phyloP scores from a whole-genome alignment of 179 eudicot species.

The Beta lomatogona region DNA sequence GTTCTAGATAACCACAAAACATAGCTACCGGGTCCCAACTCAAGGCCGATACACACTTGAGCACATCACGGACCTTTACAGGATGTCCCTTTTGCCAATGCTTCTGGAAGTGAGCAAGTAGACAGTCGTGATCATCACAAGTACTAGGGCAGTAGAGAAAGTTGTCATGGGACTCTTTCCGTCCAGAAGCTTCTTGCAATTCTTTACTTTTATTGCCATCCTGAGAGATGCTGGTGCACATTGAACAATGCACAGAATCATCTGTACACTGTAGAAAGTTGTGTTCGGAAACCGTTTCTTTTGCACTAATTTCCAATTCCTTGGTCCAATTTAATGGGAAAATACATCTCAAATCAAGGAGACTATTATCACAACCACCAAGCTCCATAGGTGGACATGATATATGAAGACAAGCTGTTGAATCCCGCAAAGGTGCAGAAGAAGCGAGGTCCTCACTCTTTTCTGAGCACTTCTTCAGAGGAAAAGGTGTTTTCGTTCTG shows the following conservation, averaged over 20 bases:
- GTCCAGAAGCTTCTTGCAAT: slow-evolving; percentile 47
- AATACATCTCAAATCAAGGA: slow-evolving; percentile 64
- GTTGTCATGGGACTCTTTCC: slow-evolving; percentile 54
- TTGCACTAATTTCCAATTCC: slow-evolving; percentile 65
- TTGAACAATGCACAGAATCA: slow-evolving; percentile 44
- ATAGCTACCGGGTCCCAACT: slow-evolving; percentile 80
- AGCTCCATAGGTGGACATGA: slow-evolving; percentile 66
- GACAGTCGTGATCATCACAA: slow-evolving; percentile 48
- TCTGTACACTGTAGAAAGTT: slow-evolving; percentile 42
- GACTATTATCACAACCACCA: slow-evolving; percentile 74
- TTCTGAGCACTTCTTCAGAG: slow-evolving; percentile 29
- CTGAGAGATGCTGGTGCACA: slow-evolving; percentile 37
- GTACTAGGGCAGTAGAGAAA: slow-evolving; percentile 57
- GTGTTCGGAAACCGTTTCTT: slow-evolving; percentile 46
- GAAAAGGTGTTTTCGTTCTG: slow-evolving; percentile 15
- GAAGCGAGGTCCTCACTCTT: slow-evolving; percentile 25
- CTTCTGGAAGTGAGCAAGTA: slow-evolving; percentile 70
- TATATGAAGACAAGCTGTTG: slow-evolving; percentile 49
- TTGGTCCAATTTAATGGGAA: slow-evolving; percentile 66
- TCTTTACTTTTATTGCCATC: slow-evolving; percentile 35
- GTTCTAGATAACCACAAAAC: slow-evolving; percentile 71
- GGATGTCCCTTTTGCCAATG: slow-evolving; percentile 94
- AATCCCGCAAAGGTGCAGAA: slow-evolving; percentile 33
- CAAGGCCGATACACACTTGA: slow-evolving; percentile 40
- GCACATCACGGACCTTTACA: slow-evolving; percentile 66